Conservation (phyloP, 768 basidiomycete genomes). For the Agrocybe praecox region DNA sequence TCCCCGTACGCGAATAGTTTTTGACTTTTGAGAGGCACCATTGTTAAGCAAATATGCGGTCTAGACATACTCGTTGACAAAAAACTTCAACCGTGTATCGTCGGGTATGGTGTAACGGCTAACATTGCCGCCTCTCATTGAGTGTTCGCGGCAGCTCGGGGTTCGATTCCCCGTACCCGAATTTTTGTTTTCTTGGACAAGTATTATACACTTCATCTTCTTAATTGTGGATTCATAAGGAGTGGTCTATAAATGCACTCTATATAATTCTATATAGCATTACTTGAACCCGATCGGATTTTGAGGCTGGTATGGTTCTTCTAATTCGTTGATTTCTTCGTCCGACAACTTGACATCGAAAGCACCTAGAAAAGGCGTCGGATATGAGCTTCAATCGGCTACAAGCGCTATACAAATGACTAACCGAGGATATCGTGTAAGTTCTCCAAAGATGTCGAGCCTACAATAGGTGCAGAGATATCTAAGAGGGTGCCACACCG, state of each 20-base stretch:
- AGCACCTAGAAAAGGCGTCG: slow-evolving; percentile 16
- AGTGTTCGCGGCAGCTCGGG: slow-evolving; percentile 50
- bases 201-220: too few species aligned
- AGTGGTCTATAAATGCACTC: too few species aligned
- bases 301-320: slow-evolving; percentile 23
- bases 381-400: too few species aligned
- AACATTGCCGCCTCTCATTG: slow-evolving; percentile 65
- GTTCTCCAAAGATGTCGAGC: slow-evolving; percentile 52
- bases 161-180: slow-evolving; percentile 60
- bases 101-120: slow-evolving; percentile 67
- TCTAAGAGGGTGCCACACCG: slow-evolving; percentile 11
- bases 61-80: too few species aligned
- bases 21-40: neutral
- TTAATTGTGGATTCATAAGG: too few species aligned
- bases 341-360: slow-evolving; percentile 25
- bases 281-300: slow-evolving; percentile 15
- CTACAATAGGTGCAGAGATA: slow-evolving; percentile 63
- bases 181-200: slow-evolving; percentile 20
- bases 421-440: slow-evolving; percentile 55
- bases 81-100: too few species aligned
- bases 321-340: slow-evolving; percentile 29
- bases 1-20: slow-evolving; percentile 50
- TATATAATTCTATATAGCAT: too few species aligned
- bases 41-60: slow-evolving; percentile 18
- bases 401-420: too few species aligned